Evolutionary conservation across 495 filamentous ascomycete species (phyloP).

Genomic region (Trichodelitschia bisporula): DNA sequence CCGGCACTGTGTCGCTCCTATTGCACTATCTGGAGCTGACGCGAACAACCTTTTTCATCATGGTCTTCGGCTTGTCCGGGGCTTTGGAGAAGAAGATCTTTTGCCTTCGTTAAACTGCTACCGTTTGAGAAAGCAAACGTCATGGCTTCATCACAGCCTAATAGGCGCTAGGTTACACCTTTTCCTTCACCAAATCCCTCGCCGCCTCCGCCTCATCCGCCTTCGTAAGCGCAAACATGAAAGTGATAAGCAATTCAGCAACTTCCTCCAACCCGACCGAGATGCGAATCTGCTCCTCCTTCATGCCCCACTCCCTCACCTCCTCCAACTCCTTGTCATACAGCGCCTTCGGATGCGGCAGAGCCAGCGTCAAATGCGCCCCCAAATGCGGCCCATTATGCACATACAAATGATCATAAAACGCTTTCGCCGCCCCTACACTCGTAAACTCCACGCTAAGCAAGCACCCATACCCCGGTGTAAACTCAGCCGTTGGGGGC

Average conservation of each 20-base stretch:
- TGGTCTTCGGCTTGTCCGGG: too few species aligned
- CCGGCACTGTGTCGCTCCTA: too few species aligned
- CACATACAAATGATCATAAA: slow-evolving; percentile 19
- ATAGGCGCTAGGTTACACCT: too few species aligned
- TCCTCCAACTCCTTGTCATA: slow-evolving; percentile 12
- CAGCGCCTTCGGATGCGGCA: slow-evolving; percentile 18
- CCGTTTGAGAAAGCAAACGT: too few species aligned
- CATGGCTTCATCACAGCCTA: too few species aligned
- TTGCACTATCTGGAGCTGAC: too few species aligned
- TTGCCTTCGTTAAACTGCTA: too few species aligned
- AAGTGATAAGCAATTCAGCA: not conserved
- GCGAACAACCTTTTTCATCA: too few species aligned
- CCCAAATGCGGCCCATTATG: slow-evolving; percentile 23
- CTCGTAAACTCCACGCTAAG: slow-evolving; percentile 20
- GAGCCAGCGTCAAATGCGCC: slow-evolving; percentile 20
- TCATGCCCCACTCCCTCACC: not conserved
- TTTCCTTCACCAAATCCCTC: too few species aligned
- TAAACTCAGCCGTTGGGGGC: slow-evolving; percentile 11
- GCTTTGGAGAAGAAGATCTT: too few species aligned
- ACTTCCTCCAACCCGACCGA: not conserved
- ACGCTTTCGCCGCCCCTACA: slow-evolving; percentile 12
- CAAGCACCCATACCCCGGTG: slow-evolving; percentile 16
- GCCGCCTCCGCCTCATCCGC: too few species aligned
- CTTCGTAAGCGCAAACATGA: not conserved
- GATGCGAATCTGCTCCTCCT: not conserved